phyloP scores from a whole-genome alignment of 805 yeast genomes.

The Brettanomyces sp. region DNA sequence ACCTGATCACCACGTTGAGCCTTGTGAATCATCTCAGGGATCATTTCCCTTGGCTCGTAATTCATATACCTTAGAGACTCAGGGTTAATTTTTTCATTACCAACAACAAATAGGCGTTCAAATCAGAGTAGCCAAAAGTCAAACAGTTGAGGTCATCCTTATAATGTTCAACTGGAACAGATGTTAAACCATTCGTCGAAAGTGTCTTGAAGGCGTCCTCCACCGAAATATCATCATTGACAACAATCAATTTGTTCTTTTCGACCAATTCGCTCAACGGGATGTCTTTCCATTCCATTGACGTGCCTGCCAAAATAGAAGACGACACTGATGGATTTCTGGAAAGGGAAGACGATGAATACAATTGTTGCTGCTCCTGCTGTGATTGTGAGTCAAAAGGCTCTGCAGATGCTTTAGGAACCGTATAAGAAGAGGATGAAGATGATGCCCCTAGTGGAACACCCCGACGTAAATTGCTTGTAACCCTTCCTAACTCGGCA shows the following conservation, averaged over 20 bases:
- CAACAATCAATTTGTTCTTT: conserved; percentile 62
- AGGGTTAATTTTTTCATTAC: conserved; percentile 58
- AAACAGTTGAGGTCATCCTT: conserved; percentile 57
- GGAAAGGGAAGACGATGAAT: conserved; percentile 19
- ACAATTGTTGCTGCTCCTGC: conserved; percentile 3
- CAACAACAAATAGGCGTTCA: conserved; percentile 75
- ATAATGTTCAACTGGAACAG: conserved; percentile 65
- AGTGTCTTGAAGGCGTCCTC: conserved; percentile 83
- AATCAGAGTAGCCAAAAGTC: conserved; percentile 86
- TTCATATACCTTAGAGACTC: conserved; percentile 28
- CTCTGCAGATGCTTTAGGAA: not conserved
- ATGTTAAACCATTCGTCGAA: conserved; percentile 63
- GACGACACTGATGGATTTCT: conserved; percentile 30
- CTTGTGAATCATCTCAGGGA: conserved; percentile 35
- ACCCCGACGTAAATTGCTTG: not conserved
- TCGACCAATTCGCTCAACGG: conserved; percentile 68
- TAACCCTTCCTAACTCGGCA: not conserved
- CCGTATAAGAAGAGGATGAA: not conserved
- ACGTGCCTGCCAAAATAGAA: conserved; percentile 18
- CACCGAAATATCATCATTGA: conserved; percentile 60
- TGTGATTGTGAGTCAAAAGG: not conserved
- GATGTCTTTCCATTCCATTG: conserved; percentile 64
- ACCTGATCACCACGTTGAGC: conserved; percentile 87
- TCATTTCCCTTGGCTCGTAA: conserved; percentile 28
- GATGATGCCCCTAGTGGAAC: not conserved